phyloP scores from a whole-genome alignment of 345 rosid species.

The Physaria fendleri region DNA sequence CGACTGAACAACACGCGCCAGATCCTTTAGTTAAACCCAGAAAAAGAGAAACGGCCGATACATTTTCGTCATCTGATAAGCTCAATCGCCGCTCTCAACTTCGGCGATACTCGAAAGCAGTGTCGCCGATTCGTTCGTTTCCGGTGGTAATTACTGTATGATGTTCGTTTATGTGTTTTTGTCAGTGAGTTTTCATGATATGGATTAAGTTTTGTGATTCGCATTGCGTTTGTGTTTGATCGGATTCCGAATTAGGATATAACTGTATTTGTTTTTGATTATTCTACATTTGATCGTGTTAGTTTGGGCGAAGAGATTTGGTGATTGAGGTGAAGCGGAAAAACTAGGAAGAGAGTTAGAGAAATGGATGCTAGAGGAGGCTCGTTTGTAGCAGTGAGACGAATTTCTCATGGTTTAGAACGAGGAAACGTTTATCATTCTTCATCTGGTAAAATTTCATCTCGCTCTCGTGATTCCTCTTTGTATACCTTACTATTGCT shows the following conservation, averaged over 20 bases:
- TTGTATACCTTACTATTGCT: too few relatives aligned
- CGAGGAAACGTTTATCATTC: slow-evolving; percentile 81
- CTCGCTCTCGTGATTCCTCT: background rate
- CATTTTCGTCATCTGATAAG: background rate
- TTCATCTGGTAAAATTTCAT: slow-evolving; percentile 51
- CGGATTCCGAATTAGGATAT: slow-evolving; percentile 15
- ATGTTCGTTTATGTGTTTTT: background rate
- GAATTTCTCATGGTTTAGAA: slow-evolving; percentile 88
- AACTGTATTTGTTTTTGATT: slow-evolving; percentile 20
- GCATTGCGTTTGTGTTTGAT: slow-evolving; percentile 16
- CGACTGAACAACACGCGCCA: slow-evolving; percentile 26
- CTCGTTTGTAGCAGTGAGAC: slow-evolving; percentile 95
- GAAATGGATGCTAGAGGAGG: slow-evolving; percentile 95
- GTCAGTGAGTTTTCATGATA: too few relatives aligned
- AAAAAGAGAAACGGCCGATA: slow-evolving; percentile 17
- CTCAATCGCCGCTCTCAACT: slow-evolving; percentile 15
- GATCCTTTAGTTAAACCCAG: background rate
- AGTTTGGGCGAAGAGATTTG: too few relatives aligned
- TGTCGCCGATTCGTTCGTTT: background rate
- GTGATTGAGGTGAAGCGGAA: slow-evolving; percentile 4
- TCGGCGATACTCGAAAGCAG: slow-evolving; percentile 1
- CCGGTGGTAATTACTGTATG: slow-evolving; percentile 3
- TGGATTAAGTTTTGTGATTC: background rate
- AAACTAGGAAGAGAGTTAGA: slow-evolving; percentile 18
- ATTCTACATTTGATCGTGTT: slow-evolving; percentile 1